These are phyloP conservation scores for Myrica gale DNA, from an alignment of 306 rosid genomes.

Conservation along the genomic window DNA sequence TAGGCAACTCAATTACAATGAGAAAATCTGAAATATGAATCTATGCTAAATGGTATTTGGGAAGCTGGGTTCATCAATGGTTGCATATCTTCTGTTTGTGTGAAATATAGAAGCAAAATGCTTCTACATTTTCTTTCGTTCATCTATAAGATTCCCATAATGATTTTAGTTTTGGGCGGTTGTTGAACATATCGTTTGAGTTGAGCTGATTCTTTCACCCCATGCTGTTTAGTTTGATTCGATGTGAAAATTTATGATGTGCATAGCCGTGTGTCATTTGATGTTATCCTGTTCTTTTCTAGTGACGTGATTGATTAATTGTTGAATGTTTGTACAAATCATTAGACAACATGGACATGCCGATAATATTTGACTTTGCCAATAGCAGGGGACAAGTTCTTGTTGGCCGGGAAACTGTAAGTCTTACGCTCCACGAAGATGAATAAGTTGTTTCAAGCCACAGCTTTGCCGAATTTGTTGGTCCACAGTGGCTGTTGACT, in stretches of 20 bases:
- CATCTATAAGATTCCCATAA: neutral
- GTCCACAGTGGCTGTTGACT: conserved; percentile 32
- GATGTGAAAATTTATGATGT: neutral
- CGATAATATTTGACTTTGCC: conserved; percentile 25
- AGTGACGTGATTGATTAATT: neutral
- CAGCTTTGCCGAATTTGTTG: conserved; percentile 25
- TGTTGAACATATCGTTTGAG: neutral
- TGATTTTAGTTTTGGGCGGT: neutral
- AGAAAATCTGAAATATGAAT: neutral
- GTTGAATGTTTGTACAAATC: neutral
- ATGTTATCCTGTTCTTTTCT: neutral
- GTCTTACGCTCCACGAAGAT: conserved; percentile 42
- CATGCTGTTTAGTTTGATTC: neutral
- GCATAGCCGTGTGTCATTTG: neutral
- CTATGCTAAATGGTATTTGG: neutral
- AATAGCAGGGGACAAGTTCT: conserved; percentile 56
- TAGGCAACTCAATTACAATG: neutral
- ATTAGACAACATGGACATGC: conserved; percentile 11
- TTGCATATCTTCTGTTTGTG: neutral
- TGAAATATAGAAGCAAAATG: neutral
- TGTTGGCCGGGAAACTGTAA: conserved; percentile 77
- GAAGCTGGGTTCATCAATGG: neutral
- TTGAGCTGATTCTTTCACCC: neutral
- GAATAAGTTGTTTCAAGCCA: conserved; percentile 31
- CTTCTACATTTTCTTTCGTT: neutral